phyloP scores from a whole-genome alignment of 106 monocot species.

The Posidonia australis region DNA sequence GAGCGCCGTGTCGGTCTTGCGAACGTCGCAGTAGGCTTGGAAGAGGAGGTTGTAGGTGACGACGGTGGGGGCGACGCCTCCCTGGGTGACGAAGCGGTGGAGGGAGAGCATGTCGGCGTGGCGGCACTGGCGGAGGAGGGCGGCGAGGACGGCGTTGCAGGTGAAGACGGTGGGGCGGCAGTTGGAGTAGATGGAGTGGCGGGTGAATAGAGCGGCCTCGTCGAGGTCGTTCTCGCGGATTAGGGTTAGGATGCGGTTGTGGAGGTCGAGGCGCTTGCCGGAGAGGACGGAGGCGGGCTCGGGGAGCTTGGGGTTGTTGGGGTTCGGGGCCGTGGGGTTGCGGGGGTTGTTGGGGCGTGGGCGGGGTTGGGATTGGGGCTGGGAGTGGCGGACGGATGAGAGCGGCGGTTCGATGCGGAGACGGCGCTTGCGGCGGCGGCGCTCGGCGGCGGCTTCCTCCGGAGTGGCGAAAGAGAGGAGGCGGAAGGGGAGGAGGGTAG shows the following conservation, averaged over 20 bases:
- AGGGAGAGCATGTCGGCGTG: constrained; percentile 81
- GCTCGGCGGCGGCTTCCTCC: constrained; percentile 86
- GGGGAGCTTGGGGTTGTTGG: constrained; percentile 76
- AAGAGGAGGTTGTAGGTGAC: constrained; percentile 82
- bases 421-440: constrained; percentile 84
- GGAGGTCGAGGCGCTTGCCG: constrained; percentile 66
- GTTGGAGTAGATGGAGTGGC: constrained; percentile 98
- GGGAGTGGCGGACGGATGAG: constrained; percentile 39
- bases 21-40: constrained; percentile 75
- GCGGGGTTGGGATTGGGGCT: constrained; percentile 14
- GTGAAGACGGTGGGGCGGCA: constrained; percentile 90
- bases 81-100: constrained; percentile 89
- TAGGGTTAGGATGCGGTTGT: constrained; percentile 68
- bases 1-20: constrained; percentile 73
- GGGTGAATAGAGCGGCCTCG: constrained; percentile 84
- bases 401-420: constrained; percentile 83
- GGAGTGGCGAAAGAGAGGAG: constrained; percentile 72
- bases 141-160: constrained; percentile 71
- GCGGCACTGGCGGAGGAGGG: constrained; percentile 70
- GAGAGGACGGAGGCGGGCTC: constrained; percentile 56
- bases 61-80: constrained; percentile 65
- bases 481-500: constrained; percentile 25
- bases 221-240: constrained; percentile 75
- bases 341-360: constrained; percentile 2
- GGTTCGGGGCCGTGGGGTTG: constrained; percentile 21